Evolutionary conservation across 2,329 filamentous ascomycete genomes (phyloP).

Genomic region (Colletotrichum graminicola): DNA sequence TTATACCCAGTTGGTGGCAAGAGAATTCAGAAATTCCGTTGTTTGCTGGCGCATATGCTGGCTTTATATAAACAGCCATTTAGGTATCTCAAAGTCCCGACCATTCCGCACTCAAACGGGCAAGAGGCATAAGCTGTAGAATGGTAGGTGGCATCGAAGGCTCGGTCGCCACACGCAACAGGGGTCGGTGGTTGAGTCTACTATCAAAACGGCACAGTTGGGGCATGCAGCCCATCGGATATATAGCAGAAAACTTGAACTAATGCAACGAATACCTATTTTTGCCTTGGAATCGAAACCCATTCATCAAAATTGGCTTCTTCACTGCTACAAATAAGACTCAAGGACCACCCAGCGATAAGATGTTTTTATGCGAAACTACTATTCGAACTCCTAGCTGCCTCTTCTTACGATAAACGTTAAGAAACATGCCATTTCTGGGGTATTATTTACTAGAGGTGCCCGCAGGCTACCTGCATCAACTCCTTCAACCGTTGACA

Average conservation of each 20-base stretch:
- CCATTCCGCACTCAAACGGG: neutral
- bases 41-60: no score
- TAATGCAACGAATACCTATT: no score
- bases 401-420: neutral
- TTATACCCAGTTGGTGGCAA: no score
- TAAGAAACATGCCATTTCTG: constrained; percentile 13
- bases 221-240: no score
- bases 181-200: neutral
- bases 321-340: no score
- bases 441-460: constrained; percentile 31
- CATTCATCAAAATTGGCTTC: no score
- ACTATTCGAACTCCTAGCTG: no score
- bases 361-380: neutral
- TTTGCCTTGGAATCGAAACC: no score
- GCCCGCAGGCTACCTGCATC: neutral
- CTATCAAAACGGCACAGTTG: constrained; percentile 4
- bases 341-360: no score
- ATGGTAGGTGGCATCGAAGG: neutral
- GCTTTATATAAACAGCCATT: no score
- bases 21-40: no score
- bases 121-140: neutral
- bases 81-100: neutral
- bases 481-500: constrained; percentile 45
- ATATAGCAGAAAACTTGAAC: no score
- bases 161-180: neutral